Evolutionary conservation across 1,284 basidiomycete genomes (phyloP).

Genomic region (Anthracocystis walkeri): DNA sequence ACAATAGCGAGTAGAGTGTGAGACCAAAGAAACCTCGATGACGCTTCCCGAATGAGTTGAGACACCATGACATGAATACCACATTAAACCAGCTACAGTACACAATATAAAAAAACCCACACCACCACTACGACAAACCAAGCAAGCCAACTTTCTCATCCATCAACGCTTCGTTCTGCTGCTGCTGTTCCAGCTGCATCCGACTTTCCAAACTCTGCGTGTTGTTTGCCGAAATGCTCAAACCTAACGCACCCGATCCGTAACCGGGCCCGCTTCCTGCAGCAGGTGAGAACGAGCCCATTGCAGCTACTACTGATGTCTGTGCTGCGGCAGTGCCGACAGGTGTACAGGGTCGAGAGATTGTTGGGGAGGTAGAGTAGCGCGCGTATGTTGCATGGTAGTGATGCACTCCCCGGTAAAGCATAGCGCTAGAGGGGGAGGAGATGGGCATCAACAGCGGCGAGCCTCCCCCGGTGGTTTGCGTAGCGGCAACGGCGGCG

Average conservation of each 20-base stretch:
- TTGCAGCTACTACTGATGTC: slow-evolving; percentile 4
- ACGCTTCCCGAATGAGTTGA: too few species aligned
- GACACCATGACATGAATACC: too few species aligned
- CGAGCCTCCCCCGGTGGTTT: slow-evolving; percentile 14
- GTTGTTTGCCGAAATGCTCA: slow-evolving; percentile 44
- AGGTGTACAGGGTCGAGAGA: slow-evolving; percentile 41
- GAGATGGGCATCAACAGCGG: slow-evolving; percentile 39
- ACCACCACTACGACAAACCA: slow-evolving; percentile 33
- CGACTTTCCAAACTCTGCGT: slow-evolving; percentile 24
- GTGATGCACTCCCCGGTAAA: slow-evolving; percentile 25
- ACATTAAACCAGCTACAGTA: slow-evolving; percentile 4
- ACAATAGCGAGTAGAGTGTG: too few species aligned
- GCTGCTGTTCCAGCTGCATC: slow-evolving; percentile 30
- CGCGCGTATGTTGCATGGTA: slow-evolving; percentile 20
- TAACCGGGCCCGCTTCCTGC: slow-evolving; percentile 53
- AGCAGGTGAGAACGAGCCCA: slow-evolving; percentile 35
- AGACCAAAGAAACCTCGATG: too few species aligned
- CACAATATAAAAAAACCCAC: slow-evolving; percentile 11
- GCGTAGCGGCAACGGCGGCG: background rate
- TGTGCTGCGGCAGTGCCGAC: slow-evolving; percentile 12
- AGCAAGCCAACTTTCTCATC: slow-evolving; percentile 46
- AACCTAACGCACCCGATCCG: slow-evolving; percentile 50
- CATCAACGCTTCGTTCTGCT: slow-evolving; percentile 47
- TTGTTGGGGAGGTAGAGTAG: slow-evolving; percentile 44
- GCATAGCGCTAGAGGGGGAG: slow-evolving; percentile 23